phyloP scores from a whole-genome alignment of 768 basidiomycete genomes.

The Postia placenta region DNA sequence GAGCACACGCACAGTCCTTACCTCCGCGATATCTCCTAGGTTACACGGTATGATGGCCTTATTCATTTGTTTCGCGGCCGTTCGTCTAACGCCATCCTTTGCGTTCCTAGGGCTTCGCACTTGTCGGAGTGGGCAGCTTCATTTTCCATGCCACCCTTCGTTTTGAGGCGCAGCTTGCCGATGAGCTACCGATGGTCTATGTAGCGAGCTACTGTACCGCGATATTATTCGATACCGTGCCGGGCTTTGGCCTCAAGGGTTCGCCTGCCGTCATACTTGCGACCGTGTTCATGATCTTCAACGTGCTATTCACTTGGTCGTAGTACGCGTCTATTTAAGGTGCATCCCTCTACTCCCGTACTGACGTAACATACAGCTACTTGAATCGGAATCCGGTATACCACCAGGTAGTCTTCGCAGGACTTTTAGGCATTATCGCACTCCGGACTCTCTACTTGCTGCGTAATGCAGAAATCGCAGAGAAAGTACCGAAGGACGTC shows the following conservation, averaged over 20 bases:
- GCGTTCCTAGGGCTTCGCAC: conserved; percentile 48
- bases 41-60: conserved; percentile 26
- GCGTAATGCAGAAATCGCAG: conserved; percentile 32
- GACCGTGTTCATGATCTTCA: conserved; percentile 37
- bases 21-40: conserved; percentile 31
- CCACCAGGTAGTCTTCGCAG: conserved; percentile 71
- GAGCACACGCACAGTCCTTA: conserved; percentile 23
- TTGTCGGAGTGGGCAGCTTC: conserved; percentile 73
- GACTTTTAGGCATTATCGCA: conserved; percentile 42
- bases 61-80: conserved; percentile 5
- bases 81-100: background rate
- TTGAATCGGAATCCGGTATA: conserved; percentile 71
- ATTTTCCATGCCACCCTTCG: conserved; percentile 74
- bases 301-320: conserved; percentile 59
- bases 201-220: conserved; percentile 56
- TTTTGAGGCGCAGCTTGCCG: conserved; percentile 73
- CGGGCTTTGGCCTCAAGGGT: conserved; percentile 39
- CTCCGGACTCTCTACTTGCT: conserved; percentile 50
- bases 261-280: conserved; percentile 35
- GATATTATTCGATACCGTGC: conserved; percentile 51
- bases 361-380: conserved; percentile 33
- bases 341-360: background rate
- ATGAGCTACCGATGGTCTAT: conserved; percentile 82
- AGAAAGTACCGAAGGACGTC: conserved; percentile 36
- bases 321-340: conserved; percentile 46